Evolutionary conservation across 208 protist species (phyloP).

Genomic region (Novymonas esmeraldas): DNA sequence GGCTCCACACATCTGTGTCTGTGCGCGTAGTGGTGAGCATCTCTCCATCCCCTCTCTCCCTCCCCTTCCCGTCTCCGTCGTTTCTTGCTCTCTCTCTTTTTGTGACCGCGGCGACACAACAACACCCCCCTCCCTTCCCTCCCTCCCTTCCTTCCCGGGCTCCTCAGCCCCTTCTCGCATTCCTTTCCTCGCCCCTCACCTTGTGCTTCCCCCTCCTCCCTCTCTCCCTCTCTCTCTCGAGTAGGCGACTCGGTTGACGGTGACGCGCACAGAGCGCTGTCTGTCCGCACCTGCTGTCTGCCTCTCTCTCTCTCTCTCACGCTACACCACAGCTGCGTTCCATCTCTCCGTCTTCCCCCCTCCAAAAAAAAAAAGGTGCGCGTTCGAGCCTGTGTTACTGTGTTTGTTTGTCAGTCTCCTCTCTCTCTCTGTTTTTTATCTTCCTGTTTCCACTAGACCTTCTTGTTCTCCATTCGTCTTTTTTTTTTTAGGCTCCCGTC

Average conservation of each 20-base stretch:
- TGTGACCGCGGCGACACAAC: not conserved
- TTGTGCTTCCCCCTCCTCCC: conserved; percentile 5
- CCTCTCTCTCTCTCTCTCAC: not conserved
- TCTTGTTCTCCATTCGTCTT: not conserved
- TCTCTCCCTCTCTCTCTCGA: not conserved
- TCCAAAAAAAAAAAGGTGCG: not conserved
- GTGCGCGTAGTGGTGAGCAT: too few relatives aligned
- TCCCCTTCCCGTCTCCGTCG: not conserved
- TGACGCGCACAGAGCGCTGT: not conserved
- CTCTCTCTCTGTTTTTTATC: not conserved
- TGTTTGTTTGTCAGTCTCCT: not conserved
- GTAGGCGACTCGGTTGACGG: not conserved
- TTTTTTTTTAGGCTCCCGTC: not conserved
- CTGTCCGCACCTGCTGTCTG: not conserved
- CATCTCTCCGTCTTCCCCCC: not conserved
- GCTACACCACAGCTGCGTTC: not conserved
- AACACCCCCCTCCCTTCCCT: not conserved
- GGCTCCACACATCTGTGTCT: too few relatives aligned
- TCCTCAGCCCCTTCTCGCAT: too few relatives aligned
- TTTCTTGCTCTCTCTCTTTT: not conserved
- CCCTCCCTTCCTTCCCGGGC: not conserved
- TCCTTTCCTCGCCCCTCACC: too few relatives aligned
- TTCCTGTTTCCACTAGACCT: not conserved
- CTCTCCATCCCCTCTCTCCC: too few relatives aligned
- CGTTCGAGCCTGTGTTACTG: not conserved